These are phyloP conservation scores for Cryptosporidium parvum DNA, from an alignment of 169 alveolate species.

Conservation along the genomic window DNA sequence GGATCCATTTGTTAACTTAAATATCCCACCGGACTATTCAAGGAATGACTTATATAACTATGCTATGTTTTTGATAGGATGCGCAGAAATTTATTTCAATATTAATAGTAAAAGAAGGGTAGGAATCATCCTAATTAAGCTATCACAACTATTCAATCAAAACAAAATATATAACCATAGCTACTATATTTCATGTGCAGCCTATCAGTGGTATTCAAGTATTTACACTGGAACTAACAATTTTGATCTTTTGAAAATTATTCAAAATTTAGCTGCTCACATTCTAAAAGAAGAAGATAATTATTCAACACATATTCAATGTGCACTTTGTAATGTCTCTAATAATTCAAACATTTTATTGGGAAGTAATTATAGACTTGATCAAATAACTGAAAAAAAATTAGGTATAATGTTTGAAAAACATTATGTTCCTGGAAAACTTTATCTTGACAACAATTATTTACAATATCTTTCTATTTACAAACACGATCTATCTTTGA, in stretches of 20 bases:
- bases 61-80: conserved; percentile 54
- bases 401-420: not conserved
- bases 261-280: not conserved
- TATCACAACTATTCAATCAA: conserved; percentile 15
- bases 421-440: conserved; percentile 27
- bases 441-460: conserved; percentile 32
- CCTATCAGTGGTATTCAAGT: conserved; percentile 45
- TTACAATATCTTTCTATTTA: conserved; percentile 61
- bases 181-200: conserved; percentile 37
- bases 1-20: conserved; percentile 28
- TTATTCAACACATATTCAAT: conserved; percentile 3
- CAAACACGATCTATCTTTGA: conserved; percentile 53
- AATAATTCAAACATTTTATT: conserved; percentile 9
- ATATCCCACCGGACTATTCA: not conserved
- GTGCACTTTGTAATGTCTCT: conserved; percentile 22
- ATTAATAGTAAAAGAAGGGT: conserved; percentile 45
- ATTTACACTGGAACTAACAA: not conserved
- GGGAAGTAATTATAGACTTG: not conserved
- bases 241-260: not conserved
- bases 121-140: conserved; percentile 24
- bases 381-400: not conserved
- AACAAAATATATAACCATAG: conserved; percentile 29
- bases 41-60: conserved; percentile 5
- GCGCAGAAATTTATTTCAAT: conserved; percentile 4
- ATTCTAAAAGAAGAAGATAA: not conserved